Evolutionary conservation across 1,139 yeast species (phyloP).

Genomic region (Schizosaccharomyces versatilis): DNA sequence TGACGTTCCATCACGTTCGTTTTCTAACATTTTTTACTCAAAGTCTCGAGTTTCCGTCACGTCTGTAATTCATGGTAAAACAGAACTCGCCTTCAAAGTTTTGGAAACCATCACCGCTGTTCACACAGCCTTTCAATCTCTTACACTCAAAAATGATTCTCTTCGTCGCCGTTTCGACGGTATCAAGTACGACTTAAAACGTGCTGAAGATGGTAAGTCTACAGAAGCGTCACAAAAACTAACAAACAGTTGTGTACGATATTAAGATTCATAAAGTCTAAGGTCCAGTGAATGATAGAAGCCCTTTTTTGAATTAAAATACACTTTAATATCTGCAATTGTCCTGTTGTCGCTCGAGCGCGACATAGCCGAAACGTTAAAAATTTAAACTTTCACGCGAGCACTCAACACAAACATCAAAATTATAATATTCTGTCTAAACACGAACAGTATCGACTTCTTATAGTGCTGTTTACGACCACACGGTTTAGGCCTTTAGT

Average conservation of each 20-base stretch:
- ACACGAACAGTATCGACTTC: too few relatives aligned
- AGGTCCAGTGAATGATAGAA: background rate
- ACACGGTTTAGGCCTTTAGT: too few relatives aligned
- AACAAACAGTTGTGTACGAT: background rate
- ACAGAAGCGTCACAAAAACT: too few relatives aligned
- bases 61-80: slow-evolving; percentile 15
- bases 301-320: too few relatives aligned
- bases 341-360: too few relatives aligned
- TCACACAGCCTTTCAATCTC: slow-evolving; percentile 17
- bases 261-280: background rate
- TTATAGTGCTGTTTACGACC: too few relatives aligned
- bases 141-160: slow-evolving; percentile 19
- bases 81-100: slow-evolving; percentile 12
- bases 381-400: too few relatives aligned
- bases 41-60: slow-evolving; percentile 17
- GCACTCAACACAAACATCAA: too few relatives aligned
- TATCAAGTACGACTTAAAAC: slow-evolving; percentile 20
- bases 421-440: too few relatives aligned
- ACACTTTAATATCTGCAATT: too few relatives aligned
- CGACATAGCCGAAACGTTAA: too few relatives aligned
- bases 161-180: slow-evolving; percentile 19
- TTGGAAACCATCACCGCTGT: slow-evolving; percentile 16
- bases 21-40: background rate
- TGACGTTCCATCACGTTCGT: background rate
- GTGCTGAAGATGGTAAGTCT: slow-evolving; percentile 17